Evolutionary conservation across 2,329 filamentous ascomycete species (phyloP).

Genomic region (Fusarium nodosum): DNA sequence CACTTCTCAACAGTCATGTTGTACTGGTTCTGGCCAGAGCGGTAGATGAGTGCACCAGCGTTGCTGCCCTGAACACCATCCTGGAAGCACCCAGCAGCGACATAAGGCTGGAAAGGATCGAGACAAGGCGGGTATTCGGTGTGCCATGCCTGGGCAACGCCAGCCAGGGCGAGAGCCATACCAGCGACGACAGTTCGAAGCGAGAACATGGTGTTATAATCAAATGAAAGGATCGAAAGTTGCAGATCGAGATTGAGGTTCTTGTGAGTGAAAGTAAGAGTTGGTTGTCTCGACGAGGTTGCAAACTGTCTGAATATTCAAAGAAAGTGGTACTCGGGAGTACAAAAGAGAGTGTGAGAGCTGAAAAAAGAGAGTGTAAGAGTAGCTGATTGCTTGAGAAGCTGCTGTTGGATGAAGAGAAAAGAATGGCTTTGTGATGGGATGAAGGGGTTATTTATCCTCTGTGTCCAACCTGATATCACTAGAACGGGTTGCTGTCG

Average conservation of each 20-base stretch:
- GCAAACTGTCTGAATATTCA: slow-evolving; percentile 33
- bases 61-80: slow-evolving; percentile 52
- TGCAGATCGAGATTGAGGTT: slow-evolving; percentile 27
- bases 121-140: slow-evolving; percentile 61
- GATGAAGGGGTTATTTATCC: slow-evolving; percentile 45
- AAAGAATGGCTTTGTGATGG: slow-evolving; percentile 12
- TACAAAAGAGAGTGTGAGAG: slow-evolving; percentile 26
- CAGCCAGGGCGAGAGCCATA: slow-evolving; percentile 57
- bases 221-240: slow-evolving; percentile 33
- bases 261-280: slow-evolving; percentile 14
- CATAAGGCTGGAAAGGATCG: slow-evolving; percentile 61
- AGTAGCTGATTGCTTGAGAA: slow-evolving; percentile 42
- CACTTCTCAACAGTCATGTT: slow-evolving; percentile 65
- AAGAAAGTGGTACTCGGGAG: slow-evolving; percentile 43
- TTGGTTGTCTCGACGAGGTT: slow-evolving; percentile 22
- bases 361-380: slow-evolving; percentile 41
- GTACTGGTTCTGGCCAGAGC: slow-evolving; percentile 54
- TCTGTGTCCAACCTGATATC: slow-evolving; percentile 2
- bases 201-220: slow-evolving; percentile 40
- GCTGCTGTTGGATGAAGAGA: slow-evolving; percentile 42
- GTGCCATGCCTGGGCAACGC: slow-evolving; percentile 58
- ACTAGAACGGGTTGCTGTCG: slow-evolving; percentile 1
- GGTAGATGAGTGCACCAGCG: slow-evolving; percentile 59
- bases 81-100: slow-evolving; percentile 63
- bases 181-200: slow-evolving; percentile 52